Conservation (phyloP, 2,329 filamentous ascomycete genomes). For the Septoria petroselini region DNA sequence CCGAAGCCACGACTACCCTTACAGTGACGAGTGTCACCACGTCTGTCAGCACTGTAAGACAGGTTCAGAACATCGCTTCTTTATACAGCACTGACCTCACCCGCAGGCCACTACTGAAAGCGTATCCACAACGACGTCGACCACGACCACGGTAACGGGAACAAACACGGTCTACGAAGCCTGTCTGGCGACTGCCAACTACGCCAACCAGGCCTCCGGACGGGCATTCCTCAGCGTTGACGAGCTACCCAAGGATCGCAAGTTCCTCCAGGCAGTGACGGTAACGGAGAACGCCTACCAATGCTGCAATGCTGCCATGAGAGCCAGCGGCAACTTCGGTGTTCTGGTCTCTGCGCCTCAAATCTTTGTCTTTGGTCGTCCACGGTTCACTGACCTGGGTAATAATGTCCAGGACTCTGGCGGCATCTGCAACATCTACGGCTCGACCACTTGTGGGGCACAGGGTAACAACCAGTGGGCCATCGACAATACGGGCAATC, state of each 20-base stretch:
- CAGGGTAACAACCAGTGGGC: not conserved
- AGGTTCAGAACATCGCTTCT: no score
- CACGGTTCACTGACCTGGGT: not conserved
- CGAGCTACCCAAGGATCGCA: not conserved
- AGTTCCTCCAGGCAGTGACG: not conserved
- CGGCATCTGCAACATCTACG: not conserved
- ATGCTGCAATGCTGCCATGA: slow-evolving; percentile 1
- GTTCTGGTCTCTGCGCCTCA: not conserved
- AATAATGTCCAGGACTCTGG: not conserved
- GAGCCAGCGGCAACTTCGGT: not conserved
- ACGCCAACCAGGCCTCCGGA: not conserved
- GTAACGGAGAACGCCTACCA: slow-evolving; percentile 1
- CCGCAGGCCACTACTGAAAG: not conserved
- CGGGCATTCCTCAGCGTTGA: not conserved
- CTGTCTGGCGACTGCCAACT: not conserved
- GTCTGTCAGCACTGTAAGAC: not conserved
- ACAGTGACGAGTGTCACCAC: no score
- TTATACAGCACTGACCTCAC: no score
- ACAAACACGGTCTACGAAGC: not conserved
- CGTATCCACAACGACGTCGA: not conserved
- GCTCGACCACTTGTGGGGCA: not conserved
- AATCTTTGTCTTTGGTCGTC: not conserved
- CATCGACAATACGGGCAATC: not conserved
- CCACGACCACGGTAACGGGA: not conserved
- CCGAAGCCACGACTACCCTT: not conserved